A percentile compares a stretch with the other conserved stretches of the same genome.
Evolutionary conservation across 2,329 filamentous ascomycete species (phyloP).

Genomic region (Aspergillus fischeri): DNA sequence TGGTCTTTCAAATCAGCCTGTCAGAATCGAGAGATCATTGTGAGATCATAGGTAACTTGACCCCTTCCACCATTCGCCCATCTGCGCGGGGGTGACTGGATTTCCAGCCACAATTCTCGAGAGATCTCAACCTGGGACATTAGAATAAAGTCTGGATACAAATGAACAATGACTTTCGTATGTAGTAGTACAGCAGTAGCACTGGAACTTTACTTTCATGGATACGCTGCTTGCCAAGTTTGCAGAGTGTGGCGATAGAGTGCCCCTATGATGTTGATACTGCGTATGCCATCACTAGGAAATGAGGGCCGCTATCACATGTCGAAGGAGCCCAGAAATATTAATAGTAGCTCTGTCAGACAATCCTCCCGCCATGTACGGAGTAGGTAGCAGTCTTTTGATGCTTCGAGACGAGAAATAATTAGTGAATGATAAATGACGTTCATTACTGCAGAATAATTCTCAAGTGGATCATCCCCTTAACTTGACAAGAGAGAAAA

Average conservation of each 20-base stretch:
- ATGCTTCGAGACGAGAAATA: neutral
- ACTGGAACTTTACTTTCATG: too few species aligned
- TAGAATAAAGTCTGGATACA: neutral
- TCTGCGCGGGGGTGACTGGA: too few species aligned
- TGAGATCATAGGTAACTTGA: neutral
- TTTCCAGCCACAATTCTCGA: neutral
- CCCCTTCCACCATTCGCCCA: neutral
- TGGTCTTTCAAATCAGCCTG: too few species aligned
- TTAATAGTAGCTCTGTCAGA: neutral
- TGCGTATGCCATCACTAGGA: neutral
- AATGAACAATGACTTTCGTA: neutral
- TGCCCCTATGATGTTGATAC: neutral
- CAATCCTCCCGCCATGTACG: neutral
- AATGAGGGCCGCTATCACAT: conserved; percentile 6
- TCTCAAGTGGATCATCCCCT: neutral
- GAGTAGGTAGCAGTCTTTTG: neutral
- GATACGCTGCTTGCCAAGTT: neutral
- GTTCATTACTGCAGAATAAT: neutral
- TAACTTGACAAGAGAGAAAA: neutral
- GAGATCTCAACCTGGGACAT: neutral
- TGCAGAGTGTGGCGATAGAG: neutral
- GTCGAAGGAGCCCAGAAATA: conserved; percentile 1
- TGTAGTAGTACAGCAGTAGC: neutral
- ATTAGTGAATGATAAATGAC: too few species aligned
- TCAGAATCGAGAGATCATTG: neutral